Base-by-base conservation (phyloP, 2,329 filamentous ascomycete species). In the Eutypella sp. region DNA sequence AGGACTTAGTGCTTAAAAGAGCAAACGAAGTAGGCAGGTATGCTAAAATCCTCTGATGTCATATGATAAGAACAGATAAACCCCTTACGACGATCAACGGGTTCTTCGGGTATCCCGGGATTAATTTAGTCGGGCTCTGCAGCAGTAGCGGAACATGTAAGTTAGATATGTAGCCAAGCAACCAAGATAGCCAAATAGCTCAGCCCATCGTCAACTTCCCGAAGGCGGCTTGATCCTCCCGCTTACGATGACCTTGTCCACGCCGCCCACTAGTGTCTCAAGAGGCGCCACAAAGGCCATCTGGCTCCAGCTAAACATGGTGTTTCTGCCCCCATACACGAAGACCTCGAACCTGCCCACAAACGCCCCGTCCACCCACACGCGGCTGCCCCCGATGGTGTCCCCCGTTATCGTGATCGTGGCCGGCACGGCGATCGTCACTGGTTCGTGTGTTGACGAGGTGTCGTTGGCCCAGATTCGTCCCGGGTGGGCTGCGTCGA, bases 251-350 rank as follows among this genome's bases (percentile, higher is more conserved):
- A 56, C 22, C 6, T 19, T 41, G 34, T 48, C n/a, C 2, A 55
- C 24, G 15, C 48, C 52, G 7, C 49, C 55, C 11, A 39, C 16
- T 5, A 59, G 11, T 2, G 19, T 42, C 7, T 73, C 63, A 31
- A 78, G 46, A 1, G 74, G 74, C 8, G 74, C 75, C 11, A 77
- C 75, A 53, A 79, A 71, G 1, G 75, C 74, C 75, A 79, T 79
- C 56, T 77, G 75, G 48, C 70, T 76, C 76, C 75, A 79, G 25
- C 73, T 76, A 40, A 76, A 73, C 40, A 70, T 47, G 7, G 65
- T 69, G 46, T 79, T 79, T 25, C 64, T 66, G 2, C 76, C 76
- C 0, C 75, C 75, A 51, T 68, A 79, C 1, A 79, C 69, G 47
- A 75, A 76, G 0, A 78, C 75, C 50, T 79, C 75, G 43, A 78